A percentile compares a stretch with the other conserved stretches of the same genome.
phyloP scores from a whole-genome alignment of 2,329 filamentous ascomycete genomes.

The Trichoderma koningiopsis region DNA sequence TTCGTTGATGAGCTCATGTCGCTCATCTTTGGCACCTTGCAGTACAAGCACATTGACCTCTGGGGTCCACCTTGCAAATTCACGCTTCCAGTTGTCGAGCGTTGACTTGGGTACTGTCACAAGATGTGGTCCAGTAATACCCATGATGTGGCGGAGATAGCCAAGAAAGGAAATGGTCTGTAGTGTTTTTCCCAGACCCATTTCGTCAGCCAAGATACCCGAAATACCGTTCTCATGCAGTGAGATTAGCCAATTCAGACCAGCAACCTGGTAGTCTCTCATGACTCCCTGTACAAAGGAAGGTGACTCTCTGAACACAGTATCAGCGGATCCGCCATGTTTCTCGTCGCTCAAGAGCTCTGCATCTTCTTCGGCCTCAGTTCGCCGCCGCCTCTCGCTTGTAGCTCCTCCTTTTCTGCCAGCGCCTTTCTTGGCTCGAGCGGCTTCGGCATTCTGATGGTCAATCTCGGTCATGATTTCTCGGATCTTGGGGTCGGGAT shows the following conservation, averaged over 20 bases:
- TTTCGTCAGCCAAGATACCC: constrained; percentile 95
- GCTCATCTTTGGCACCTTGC: constrained; percentile 93
- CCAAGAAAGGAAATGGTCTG: constrained; percentile 97
- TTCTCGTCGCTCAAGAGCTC: constrained; percentile 87
- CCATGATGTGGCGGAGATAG: constrained; percentile 88
- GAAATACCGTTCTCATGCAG: constrained; percentile 99
- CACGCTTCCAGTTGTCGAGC: constrained; percentile 96
- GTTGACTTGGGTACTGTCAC: constrained; percentile 95
- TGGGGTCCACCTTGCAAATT: constrained; percentile 92
- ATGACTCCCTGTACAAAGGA: constrained; percentile 85
- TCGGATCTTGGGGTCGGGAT: constrained; percentile 91
- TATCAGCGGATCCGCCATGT: constrained; percentile 80
- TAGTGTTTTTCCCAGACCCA: constrained; percentile 96
- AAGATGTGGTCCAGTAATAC: constrained; percentile 87
- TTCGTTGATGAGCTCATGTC: constrained; percentile 83
- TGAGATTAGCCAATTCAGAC: constrained; percentile 96
- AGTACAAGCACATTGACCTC: constrained; percentile 93
- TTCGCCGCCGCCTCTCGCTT: constrained; percentile 78
- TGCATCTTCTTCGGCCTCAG: constrained; percentile 96
- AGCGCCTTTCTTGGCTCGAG: constrained; percentile 70
- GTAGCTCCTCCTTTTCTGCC: constrained; percentile 82
- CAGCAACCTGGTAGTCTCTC: constrained; percentile 95
- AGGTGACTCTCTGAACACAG: constrained; percentile 91
- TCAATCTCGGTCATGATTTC: constrained; percentile 95
- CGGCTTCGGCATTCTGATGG: constrained; percentile 79